Base-by-base conservation (phyloP, 352 stramenopile species). In the Phytophthora ramorum region DNA sequence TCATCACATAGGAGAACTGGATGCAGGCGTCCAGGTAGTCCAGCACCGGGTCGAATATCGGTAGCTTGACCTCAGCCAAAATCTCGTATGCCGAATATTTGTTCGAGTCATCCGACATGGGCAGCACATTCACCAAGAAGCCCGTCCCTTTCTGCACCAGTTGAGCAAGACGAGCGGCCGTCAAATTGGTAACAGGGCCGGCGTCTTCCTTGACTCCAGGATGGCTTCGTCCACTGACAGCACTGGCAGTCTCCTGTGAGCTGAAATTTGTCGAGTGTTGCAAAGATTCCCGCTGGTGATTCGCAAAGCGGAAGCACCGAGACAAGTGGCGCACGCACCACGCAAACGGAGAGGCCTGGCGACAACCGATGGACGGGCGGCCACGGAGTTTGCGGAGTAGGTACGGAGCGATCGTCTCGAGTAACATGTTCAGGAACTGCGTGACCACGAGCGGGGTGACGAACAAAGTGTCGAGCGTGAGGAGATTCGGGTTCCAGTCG, bases 1-100 rank as follows among this genome's bases (percentile, higher is more conserved):
- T 97, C 65, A 95, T 78, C 52, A 97, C 85, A 61, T 96, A 97
- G 6, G 87, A 95, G 53, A 97, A 94, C 71, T 97, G 89, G 54
- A 97, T 95, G 60, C 85, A 90, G 7, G 89, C 84, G 63, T 95
- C 87, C 59, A 97, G 63, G 59, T 97, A 97, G 69, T 97, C 89
- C 34, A 94, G 70, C 65, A 91, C 87, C 22, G 89, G 83, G 44
- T 95, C 87, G 38, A 95, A 97, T 0, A 92, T 72, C 10, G 87
- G 82, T 17, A 97, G 65, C 53, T 95, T 93, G 9, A 78, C 85
- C 58, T 97, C 87, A 4, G 85, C 83, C 16, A 97, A 74, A 57
- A 97, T 88, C 52, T 96, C 87, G 66, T 93, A 95, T 20, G 88
- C 88, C 1, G 86, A 89, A 72, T 96, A 96, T 69, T 92, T 83